Base-by-base conservation (phyloP, 805 yeast species). In the Jamesozyma gamospora region DNA sequence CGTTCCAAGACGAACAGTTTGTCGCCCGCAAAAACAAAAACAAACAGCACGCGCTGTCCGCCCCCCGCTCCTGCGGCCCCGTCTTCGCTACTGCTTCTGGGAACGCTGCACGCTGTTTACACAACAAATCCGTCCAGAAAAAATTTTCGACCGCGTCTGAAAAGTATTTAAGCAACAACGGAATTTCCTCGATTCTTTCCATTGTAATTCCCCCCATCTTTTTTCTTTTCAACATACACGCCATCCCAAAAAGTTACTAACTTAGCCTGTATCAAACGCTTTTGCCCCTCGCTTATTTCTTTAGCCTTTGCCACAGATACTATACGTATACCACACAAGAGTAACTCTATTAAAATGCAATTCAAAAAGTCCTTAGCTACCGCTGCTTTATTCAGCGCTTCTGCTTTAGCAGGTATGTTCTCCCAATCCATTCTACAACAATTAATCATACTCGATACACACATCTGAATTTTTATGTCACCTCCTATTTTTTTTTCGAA, bases 341-440 rank as follows among this genome's bases (percentile, higher is more conserved):
- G 4, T 30, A n/a, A 8, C 11, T 8, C 18, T 27, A 14, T 27
- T 26, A 38, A 44, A 44, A 76, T 77, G 82, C 80, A 74, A 67
- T 64, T 74, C 65, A 75, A 69, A 14, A 32, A 32, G 64, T 63
- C 71, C 55, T 54, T 73, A 48, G 26, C 38, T n/a, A 64, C 70
- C 45, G 55, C 68, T 48, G 67, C 71, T 50, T 71, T 78, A 52
- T 46, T 74, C 36, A 69, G 72, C 49, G 72, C 74, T 45, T 50
- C 71, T 43, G 77, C 66, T 45, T 49, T 54, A 14, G 70, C 69
- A 45, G 67, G 32, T 30, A 30, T 30, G 32, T 30, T 21, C 24
- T 21, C 8, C 5, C 24, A 6, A 21, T 21, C 5, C 5, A 6
- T 21, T 21, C 24, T 6, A 21, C 8, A 6, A 21, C 8, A 21